These are phyloP conservation scores for Cerioporus squamosus DNA, from an alignment of 1,284 basidiomycete genomes.

Conservation along the genomic window DNA sequence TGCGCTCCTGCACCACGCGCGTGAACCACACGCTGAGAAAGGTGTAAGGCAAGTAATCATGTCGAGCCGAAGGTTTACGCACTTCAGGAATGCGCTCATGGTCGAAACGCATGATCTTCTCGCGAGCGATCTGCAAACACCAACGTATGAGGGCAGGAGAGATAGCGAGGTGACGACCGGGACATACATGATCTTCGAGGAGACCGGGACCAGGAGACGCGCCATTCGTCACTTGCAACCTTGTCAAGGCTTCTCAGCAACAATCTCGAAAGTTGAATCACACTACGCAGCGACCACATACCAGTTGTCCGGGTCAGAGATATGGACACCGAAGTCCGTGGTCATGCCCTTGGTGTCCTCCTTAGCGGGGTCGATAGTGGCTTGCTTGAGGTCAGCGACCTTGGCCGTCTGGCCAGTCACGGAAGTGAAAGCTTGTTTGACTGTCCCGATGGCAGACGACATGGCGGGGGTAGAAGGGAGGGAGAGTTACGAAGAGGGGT, in stretches of 20 bases:
- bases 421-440: conserved; percentile 33
- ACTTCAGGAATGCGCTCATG: conserved; percentile 85
- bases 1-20: conserved; percentile 83
- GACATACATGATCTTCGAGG: conserved; percentile 60
- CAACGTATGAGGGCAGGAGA: background rate
- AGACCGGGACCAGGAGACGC: conserved; percentile 53
- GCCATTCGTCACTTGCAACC: conserved; percentile 57
- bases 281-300: conserved; percentile 28
- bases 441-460: conserved; percentile 27
- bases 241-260: conserved; percentile 27
- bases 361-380: conserved; percentile 42
- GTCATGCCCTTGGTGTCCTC: conserved; percentile 48
- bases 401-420: conserved; percentile 42
- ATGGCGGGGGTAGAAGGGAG: conserved; percentile 13
- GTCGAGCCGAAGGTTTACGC: conserved; percentile 37
- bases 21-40: conserved; percentile 54
- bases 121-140: conserved; percentile 49
- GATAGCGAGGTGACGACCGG: too few relatives aligned
- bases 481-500: background rate
- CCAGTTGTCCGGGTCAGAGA: conserved; percentile 71
- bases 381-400: conserved; percentile 48
- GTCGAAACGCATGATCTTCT: conserved; percentile 80
- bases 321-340: conserved; percentile 64
- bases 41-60: background rate
- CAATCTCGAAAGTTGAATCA: background rate